A percentile compares a stretch with the other conserved stretches of the same genome.
These are phyloP conservation scores for Graphilbum fragrans DNA, from an alignment of 2,329 filamentous ascomycete genomes.

Conservation along the genomic window DNA sequence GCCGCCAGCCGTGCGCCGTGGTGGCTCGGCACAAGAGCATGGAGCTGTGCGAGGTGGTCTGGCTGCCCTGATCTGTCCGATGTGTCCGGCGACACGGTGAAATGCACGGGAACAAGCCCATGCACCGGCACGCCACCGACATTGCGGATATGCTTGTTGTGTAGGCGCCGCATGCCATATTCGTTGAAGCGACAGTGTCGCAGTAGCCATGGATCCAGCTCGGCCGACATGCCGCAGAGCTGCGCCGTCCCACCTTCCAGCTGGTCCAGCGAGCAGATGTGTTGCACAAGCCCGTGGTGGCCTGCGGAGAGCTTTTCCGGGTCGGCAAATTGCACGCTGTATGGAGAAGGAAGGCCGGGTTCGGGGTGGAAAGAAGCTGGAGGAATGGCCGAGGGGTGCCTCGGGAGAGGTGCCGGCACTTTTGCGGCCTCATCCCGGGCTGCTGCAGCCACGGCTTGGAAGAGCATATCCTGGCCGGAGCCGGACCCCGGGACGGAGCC, in stretches of 20 bases:
- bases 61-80: too few relatives aligned
- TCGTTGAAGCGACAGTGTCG: not conserved
- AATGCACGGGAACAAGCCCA: not conserved
- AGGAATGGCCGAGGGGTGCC: too few relatives aligned
- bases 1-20: not conserved
- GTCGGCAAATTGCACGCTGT: not conserved
- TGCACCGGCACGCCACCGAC: not conserved
- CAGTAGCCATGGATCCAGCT: not conserved
- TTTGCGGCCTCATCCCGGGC: too few relatives aligned
- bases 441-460: too few relatives aligned
- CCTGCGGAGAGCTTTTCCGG: not conserved
- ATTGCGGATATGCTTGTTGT: not conserved
- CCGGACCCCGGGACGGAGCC: too few relatives aligned
- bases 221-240: not conserved
- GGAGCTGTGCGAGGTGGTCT: not conserved
- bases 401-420: too few relatives aligned
- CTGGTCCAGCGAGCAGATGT: not conserved
- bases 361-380: too few relatives aligned
- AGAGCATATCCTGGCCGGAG: too few relatives aligned
- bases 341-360: not conserved
- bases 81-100: not conserved
- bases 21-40: not conserved
- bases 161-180: not conserved
- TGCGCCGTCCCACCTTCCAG: not conserved
- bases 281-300: not conserved